phyloP scores from a whole-genome alignment of 1,284 basidiomycete species.

The Vanrija sp. region DNA sequence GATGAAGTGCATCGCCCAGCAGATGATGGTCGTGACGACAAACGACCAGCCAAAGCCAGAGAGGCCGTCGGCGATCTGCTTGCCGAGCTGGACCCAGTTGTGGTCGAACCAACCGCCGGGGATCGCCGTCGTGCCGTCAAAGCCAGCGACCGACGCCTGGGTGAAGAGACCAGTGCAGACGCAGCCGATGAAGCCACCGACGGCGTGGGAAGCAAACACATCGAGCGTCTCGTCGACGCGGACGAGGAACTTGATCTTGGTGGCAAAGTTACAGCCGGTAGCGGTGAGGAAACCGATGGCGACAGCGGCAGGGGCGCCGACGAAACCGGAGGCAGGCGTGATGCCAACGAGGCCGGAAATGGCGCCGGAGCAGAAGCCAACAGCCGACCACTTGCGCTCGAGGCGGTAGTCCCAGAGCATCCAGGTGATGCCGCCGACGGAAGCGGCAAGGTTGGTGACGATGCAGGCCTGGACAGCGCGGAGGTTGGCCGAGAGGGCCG shows the following conservation, averaged over 20 bases:
- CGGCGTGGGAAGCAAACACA: conserved; percentile 81
- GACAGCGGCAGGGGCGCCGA: conserved; percentile 75
- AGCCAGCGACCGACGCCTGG: conserved; percentile 73
- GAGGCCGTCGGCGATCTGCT: conserved; percentile 56
- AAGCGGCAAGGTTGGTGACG: conserved; percentile 85
- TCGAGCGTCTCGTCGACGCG: conserved; percentile 66
- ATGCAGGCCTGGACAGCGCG: conserved; percentile 85
- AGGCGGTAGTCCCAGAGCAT: conserved; percentile 91
- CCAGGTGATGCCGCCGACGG: conserved; percentile 87
- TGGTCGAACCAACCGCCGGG: conserved; percentile 88
- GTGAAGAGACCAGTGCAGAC: conserved; percentile 75
- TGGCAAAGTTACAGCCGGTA: conserved; percentile 85
- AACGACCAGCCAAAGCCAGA: conserved; percentile 75
- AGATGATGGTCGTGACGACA: conserved; percentile 76
- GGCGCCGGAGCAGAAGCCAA: conserved; percentile 95
- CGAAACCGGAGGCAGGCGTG: conserved; percentile 85
- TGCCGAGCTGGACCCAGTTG: conserved; percentile 66
- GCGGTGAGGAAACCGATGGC: conserved; percentile 82
- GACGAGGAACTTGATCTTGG: conserved; percentile 69
- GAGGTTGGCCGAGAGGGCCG: conserved; percentile 66
- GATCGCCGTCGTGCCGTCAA: conserved; percentile 72
- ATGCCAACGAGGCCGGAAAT: conserved; percentile 79
- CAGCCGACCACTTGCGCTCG: conserved; percentile 86
- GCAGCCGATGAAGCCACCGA: conserved; percentile 78
- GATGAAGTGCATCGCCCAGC: conserved; percentile 89